These are phyloP conservation scores for Cutaneotrichosporon sp. DNA, from an alignment of 1,284 basidiomycete genomes.

Conservation along the genomic window DNA sequence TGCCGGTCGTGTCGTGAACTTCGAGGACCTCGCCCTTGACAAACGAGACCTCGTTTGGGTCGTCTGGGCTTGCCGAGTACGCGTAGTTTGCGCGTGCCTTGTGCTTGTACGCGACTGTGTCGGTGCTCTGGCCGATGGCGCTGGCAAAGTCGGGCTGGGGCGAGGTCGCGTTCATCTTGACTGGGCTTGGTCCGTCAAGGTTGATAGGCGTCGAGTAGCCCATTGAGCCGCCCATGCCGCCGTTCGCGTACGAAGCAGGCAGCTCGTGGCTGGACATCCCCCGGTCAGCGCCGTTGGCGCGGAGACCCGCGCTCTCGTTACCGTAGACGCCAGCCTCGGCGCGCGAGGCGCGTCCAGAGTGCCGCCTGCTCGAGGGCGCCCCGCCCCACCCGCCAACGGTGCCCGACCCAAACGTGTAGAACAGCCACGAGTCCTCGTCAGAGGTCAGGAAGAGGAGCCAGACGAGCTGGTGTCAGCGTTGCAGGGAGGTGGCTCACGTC, in stretches of 20 bases:
- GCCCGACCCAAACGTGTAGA: conserved; percentile 78
- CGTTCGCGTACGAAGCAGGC: conserved; percentile 27
- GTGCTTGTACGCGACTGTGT: conserved; percentile 22
- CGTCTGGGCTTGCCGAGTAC: conserved; percentile 89
- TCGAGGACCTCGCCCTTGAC: conserved; percentile 90
- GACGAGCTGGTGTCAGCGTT: conserved; percentile 62
- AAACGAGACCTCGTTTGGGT: conserved; percentile 95
- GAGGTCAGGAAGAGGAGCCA: conserved; percentile 97
- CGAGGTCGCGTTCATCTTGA: not conserved
- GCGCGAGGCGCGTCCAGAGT: conserved; percentile 12
- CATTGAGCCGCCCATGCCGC: conserved; percentile 3
- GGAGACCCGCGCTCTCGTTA: conserved; percentile 20
- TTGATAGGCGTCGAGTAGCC: conserved; percentile 10
- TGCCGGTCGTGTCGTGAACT: conserved; percentile 86
- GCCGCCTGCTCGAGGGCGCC: conserved; percentile 40
- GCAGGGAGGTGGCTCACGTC: conserved; percentile 50
- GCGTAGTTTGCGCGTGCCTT: conserved; percentile 40
- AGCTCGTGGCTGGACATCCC: conserved; percentile 36
- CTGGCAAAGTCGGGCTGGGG: conserved; percentile 2
- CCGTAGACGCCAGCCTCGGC: conserved; percentile 19
- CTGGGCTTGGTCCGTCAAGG: conserved; percentile 4
- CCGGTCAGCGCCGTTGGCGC: conserved; percentile 28
- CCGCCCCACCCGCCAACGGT: conserved; percentile 80
- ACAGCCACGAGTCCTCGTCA: conserved; percentile 82
- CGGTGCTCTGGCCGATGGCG: conserved; percentile 13